Percentiles rank a stretch among this genome's conserved stretches.
Evolutionary conservation across 2,329 filamentous ascomycete species (phyloP).

Genomic region (Trichoderma sp.): DNA sequence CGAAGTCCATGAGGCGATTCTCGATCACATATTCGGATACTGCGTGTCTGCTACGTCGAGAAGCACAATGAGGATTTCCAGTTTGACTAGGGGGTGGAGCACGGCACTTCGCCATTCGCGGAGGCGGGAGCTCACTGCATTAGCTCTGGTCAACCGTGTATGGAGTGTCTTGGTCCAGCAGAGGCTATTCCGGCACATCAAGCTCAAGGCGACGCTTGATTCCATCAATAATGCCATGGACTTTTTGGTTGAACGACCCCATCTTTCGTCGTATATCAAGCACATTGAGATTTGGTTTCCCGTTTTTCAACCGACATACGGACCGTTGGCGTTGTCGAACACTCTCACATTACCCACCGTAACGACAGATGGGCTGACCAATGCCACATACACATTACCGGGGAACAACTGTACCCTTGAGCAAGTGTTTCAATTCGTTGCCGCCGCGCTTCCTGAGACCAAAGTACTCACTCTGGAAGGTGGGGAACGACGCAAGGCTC

Average conservation of each 20-base stretch:
- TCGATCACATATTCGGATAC: constrained; percentile 69
- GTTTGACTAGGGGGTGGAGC: constrained; percentile 58
- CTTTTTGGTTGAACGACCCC: constrained; percentile 58
- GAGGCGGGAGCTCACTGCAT: constrained; percentile 62
- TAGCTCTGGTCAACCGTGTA: constrained; percentile 59
- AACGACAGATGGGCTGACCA: constrained; percentile 54
- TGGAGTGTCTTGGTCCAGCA: constrained; percentile 69
- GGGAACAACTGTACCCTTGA: constrained; percentile 67
- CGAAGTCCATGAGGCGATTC: constrained; percentile 69
- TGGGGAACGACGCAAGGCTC: constrained; percentile 73
- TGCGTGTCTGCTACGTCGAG: constrained; percentile 59
- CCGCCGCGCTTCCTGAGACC: constrained; percentile 55
- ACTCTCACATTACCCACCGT: constrained; percentile 49
- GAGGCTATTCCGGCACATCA: constrained; percentile 71
- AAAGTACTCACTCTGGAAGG: constrained; percentile 70
- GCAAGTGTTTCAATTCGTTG: constrained; percentile 65
- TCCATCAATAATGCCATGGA: constrained; percentile 56
- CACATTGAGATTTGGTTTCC: constrained; percentile 78
- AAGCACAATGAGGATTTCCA: constrained; percentile 52
- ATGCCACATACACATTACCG: constrained; percentile 57
- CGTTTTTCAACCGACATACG: constrained; percentile 61
- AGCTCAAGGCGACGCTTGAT: constrained; percentile 67
- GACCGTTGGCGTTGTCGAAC: constrained; percentile 42
- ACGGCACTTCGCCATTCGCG: constrained; percentile 65
- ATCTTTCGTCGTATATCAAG: constrained; percentile 63